phyloP scores from a whole-genome alignment of 257 asterid genomes.

The Salvia rosmarinus region DNA sequence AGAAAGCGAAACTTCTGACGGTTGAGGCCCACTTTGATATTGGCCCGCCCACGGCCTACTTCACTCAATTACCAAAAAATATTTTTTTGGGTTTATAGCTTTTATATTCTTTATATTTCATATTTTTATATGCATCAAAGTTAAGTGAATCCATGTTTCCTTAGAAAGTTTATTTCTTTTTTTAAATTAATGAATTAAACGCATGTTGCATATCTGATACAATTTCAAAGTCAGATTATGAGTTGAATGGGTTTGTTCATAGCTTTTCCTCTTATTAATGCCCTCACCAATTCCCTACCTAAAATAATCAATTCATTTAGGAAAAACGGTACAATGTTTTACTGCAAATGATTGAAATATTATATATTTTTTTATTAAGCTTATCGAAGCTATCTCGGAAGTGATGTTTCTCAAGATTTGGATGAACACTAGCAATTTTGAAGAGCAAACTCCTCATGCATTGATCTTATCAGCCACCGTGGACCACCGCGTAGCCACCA shows the following conservation, averaged over 20 bases:
- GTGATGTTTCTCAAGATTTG: background rate
- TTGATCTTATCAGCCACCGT: slow-evolving; percentile 8
- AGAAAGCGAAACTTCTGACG: background rate
- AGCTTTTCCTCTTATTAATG: no score
- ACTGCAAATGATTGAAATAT: no score
- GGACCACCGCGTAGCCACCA: slow-evolving; percentile 36
- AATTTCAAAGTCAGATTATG: no score
- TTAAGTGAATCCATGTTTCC: no score
- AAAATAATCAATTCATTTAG: background rate
- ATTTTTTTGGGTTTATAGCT: background rate
- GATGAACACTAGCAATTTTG: background rate
- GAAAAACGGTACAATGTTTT: no score
- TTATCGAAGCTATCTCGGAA: background rate
- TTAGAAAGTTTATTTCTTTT: no score
- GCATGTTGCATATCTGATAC: no score
- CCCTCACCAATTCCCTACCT: background rate
- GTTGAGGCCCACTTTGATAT: background rate
- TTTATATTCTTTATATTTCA: no score
- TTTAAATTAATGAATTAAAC: no score
- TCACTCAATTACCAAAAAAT: background rate
- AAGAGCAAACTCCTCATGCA: background rate
- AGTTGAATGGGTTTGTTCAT: background rate
- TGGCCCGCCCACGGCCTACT: background rate
- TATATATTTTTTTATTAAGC: no score
- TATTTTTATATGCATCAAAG: no score